These are phyloP conservation scores for Plasmodium falciparum DNA, from an alignment of 169 alveolate species.

Conservation along the genomic window DNA sequence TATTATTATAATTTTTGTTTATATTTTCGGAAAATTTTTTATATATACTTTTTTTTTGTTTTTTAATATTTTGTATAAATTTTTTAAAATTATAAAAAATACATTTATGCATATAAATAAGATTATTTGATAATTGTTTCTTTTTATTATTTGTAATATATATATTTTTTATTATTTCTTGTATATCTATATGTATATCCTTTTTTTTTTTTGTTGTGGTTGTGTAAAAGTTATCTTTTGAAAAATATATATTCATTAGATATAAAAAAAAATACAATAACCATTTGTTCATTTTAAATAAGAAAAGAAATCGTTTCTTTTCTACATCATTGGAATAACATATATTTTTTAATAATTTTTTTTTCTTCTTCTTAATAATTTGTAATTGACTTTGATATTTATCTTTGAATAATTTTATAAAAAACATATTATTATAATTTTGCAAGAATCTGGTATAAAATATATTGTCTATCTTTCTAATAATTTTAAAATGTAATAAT, in stretches of 20 bases:
- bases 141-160: too few relatives aligned
- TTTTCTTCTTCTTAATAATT: conserved; percentile 16
- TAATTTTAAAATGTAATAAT: conserved; percentile 3
- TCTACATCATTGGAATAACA: not conserved
- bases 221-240: not conserved
- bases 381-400: conserved; percentile 2
- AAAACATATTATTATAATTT: not conserved
- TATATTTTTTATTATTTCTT: too few relatives aligned
- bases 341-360: not conserved
- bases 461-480: not conserved
- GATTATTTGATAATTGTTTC: too few relatives aligned
- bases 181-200: too few relatives aligned
- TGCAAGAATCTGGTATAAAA: not conserved
- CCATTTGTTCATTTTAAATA: conserved; percentile 38
- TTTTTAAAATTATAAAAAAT: too few relatives aligned
- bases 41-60: too few relatives aligned
- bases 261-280: conserved; percentile 48
- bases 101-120: too few relatives aligned
- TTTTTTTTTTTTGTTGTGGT: not conserved
- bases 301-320: conserved; percentile 27
- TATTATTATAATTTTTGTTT: too few relatives aligned
- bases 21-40: too few relatives aligned
- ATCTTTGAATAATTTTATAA: not conserved
- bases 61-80: too few relatives aligned
- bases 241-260: conserved; percentile 6